These are phyloP conservation scores for Aspergillus sp. DNA, from an alignment of 2,329 filamentous ascomycete genomes.

Conservation along the genomic window DNA sequence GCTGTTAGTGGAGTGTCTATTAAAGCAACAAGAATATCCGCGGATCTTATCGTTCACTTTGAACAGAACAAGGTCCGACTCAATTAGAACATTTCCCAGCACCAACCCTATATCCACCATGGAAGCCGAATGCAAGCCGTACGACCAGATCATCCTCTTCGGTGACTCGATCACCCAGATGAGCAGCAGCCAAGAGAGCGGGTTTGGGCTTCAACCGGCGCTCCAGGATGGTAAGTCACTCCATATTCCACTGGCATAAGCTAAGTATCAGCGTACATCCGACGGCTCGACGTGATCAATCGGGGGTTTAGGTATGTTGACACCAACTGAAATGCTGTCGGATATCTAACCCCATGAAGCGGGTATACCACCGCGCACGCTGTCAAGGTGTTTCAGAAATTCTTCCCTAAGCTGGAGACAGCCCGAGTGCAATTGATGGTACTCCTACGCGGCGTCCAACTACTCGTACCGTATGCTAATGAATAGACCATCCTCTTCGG, in stretches of 20 bases:
- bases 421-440: constrained; percentile 39
- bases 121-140: constrained; percentile 31
- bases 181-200: constrained; percentile 50
- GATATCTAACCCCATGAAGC: constrained; percentile 25
- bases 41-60: no score
- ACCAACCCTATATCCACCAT: constrained; percentile 1
- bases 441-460: constrained; percentile 4
- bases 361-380: constrained; percentile 78
- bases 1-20: no score
- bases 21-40: no score
- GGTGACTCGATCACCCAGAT: constrained; percentile 82
- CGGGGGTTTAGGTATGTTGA: constrained; percentile 61
- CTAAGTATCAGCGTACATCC: constrained; percentile 52
- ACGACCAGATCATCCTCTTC: constrained; percentile 71
- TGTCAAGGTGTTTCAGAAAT: constrained; percentile 56
- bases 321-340: no score
- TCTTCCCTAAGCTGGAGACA: constrained; percentile 58
- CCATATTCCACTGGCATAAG: no score
- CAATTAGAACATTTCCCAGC: no score
- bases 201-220: constrained; percentile 65
- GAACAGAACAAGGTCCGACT: no score
- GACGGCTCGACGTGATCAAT: constrained; percentile 78
- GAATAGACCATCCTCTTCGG: constrained; percentile 68
- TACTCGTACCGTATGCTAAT: neutral
- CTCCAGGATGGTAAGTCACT: constrained; percentile 55